phyloP scores from a whole-genome alignment of 192 early-diverging fungal genomes.

The Ramicandelaber brevisporus region DNA sequence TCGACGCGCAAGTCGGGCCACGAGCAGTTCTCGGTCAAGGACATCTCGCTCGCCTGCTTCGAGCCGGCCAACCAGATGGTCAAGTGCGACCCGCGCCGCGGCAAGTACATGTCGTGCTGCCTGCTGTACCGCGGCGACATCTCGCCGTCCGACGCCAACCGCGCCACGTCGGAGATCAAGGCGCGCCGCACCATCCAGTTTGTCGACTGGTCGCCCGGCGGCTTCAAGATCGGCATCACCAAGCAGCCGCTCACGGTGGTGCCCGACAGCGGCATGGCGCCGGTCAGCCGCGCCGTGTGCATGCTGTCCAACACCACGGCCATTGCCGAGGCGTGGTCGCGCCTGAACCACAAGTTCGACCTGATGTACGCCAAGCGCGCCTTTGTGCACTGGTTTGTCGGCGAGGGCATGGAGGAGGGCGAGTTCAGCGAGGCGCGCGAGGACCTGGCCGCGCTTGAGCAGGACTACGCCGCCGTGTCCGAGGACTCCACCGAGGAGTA shows the following conservation, averaged over 20 bases:
- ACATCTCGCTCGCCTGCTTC: slow-evolving; percentile 93
- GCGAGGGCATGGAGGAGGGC: slow-evolving; percentile 99
- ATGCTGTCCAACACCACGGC: slow-evolving; percentile 99
- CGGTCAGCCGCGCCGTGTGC: slow-evolving; percentile 89
- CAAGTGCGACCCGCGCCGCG: slow-evolving; percentile 91
- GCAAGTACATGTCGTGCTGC: slow-evolving; percentile 99
- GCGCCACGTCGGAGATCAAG: slow-evolving; percentile 72
- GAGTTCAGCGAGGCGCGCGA: slow-evolving; percentile 99
- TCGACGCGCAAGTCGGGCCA: slow-evolving; percentile 89
- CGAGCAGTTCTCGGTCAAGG: slow-evolving; percentile 81
- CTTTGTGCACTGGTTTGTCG: slow-evolving; percentile 99
- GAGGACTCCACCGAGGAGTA: slow-evolving; percentile 81
- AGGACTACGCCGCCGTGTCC: slow-evolving; percentile 99
- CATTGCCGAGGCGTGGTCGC: slow-evolving; percentile 98
- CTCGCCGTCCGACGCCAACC: slow-evolving; percentile 90
- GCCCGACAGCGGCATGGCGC: slow-evolving; percentile 82
- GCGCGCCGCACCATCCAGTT: slow-evolving; percentile 92
- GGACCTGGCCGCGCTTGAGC: slow-evolving; percentile 97
- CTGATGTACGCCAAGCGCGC: slow-evolving; percentile 99
- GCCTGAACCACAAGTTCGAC: slow-evolving; percentile 98
- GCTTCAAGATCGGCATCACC: slow-evolving; percentile 99
- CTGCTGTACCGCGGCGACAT: slow-evolving; percentile 98
- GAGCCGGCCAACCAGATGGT: slow-evolving; percentile 98
- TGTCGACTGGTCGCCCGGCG: slow-evolving; percentile 98
- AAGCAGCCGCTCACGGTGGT: slow-evolving; percentile 74